Base-by-base conservation (phyloP, 1,284 basidiomycete genomes). In the Athelia psychrophila region DNA sequence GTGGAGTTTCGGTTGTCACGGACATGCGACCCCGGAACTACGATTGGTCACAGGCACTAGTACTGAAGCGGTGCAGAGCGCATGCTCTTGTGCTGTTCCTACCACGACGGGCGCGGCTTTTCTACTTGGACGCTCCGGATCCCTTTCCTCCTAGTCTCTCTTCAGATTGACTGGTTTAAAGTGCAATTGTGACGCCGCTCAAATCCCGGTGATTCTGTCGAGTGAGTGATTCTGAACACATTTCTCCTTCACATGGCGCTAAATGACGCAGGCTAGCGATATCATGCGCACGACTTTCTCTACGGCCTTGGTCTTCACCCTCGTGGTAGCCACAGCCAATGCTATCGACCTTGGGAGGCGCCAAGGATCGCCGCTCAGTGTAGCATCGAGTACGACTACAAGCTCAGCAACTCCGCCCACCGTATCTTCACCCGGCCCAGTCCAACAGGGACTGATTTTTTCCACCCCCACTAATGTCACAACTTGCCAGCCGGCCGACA, bases 161-260 rank as follows among this genome's bases (percentile, higher is more conserved):
- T 13, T 30, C 13, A 30, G 27, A 5, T 30, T 6, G 27, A 5
- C 27, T 30, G 27, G 27, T 30, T 30, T 30, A 30, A 30, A 30
- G 27, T 30, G 27, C 27, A 6, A 13, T 30, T 13, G 27, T 30
- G 27, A 30, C 27, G 27, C 27, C 13, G 27, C 27, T 30, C 38
- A 42, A 42, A 16, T 42, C 38, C n/a, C n/a, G 20, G 20, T 42
- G 38, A 42, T 42, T 42, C 38, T n/a, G 38, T 42, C 38, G 38
- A 42, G 38, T 42, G 38, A 42, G 38, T 42, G n/a, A 42, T 22
- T 22, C 5, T 42, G n/a, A 42, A 18, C 38, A n/a, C 38, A 42
- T 5, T n/a, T 18, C 38, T 42, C 38, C 9, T 6, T 16, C 5
- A 16, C 38, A 22, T n/a, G 38, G 38, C 38, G n/a, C 38, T 42